Base-by-base conservation (phyloP, 192 early-diverging fungal species). In the Ambispora gerdemannii region DNA sequence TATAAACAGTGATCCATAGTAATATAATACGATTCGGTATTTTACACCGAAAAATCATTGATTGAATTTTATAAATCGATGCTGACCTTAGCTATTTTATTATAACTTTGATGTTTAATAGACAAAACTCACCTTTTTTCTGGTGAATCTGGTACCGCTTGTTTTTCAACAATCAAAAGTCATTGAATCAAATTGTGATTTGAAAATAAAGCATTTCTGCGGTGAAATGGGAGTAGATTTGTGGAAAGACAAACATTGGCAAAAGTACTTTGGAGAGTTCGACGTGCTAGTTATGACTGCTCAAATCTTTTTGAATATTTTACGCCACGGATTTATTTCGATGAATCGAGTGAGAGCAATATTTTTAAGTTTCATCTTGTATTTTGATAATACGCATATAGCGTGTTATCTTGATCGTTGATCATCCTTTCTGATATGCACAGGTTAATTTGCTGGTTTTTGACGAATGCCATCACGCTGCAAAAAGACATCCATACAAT, bases 391-490 rank as follows among this genome's bases (percentile, higher is more conserved):
- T 27, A 33, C 20, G 27, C 28, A 34, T 32, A 75, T 74, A n/a
- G 63, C 30, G 36, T 60, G 63, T 27, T 22, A 27, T 3, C 0
- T 51, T 33, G 28, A 33, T 10, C 20, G 11, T 19, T 4, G 24
- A 47, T 15, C 10, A 24, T 20, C 8, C 1, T 11, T 0, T 51
- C 2, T 36, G 31, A 19, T n/a, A 25, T 73, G 22, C 19, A 19
- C 22, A 91, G 83, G 85, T 95, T 32, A 82, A 90, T 72, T 74
- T 98, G 60, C 78, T 98, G 4, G 84, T 98, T n/a, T 93, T 98
- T 81, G 96, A 98, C 76, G 96, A 98, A 75, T 92, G 90, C 60
- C 96, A 98, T 78, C 92, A 98, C 74, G 84, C 94, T 3, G 78
- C 88, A 19, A 86, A 87, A 67, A 81, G 83, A 33, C 90, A 93